Base-by-base conservation (phyloP, 305 asterid species). In the Fraxinus xanthoxyloides region DNA sequence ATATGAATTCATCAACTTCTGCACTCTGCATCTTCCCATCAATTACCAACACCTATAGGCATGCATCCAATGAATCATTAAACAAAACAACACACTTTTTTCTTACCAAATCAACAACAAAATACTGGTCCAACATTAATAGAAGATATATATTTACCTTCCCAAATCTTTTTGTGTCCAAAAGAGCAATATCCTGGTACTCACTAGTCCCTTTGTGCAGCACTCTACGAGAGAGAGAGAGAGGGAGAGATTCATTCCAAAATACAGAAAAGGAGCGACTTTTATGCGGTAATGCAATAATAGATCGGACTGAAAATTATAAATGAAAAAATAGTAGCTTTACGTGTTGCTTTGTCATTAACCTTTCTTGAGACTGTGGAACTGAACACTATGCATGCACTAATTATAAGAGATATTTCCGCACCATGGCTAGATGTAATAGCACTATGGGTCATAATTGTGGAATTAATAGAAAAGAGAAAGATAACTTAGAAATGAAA, bases 1-100 rank as follows among this genome's bases (percentile, higher is more conserved):
- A 94, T 10, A 95, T 95, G 83, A 95, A 95, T 84, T 95, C 99
- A 88, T 95, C 98, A 31, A 89, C 87, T 85, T 95, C 99, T 30
- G 99, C 98, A 90, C 99, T 95, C 87, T 95, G 99, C 99, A 95
- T 95, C 92, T 95, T 95, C 81, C 99, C 99, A 86, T 95, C 99
- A 83, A 95, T 94, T 86, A 95, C 98, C 91, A 95, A 83, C 73
- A 89, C 94, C 99, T 95, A 89, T 86, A 84, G 34, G 34, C 79
- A n/a, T 19, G 31, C 72, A 36, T 72, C 32, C 15, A 51, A 28
- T 12, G 34, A 31, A 32, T 21, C 34, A 38, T 12, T 23, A 19
- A 8, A 32, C 31, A 32, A 73, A 23, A 5, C 15, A 46, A 38
- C 23, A 38, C 43, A 8, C n/a, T n/a, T 19, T 63, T 2, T 65